A percentile compares a stretch with the other conserved stretches of the same genome.
These are phyloP conservation scores for Psilocybe cyanescens DNA, from an alignment of 768 basidiomycete species.

Conservation along the genomic window DNA sequence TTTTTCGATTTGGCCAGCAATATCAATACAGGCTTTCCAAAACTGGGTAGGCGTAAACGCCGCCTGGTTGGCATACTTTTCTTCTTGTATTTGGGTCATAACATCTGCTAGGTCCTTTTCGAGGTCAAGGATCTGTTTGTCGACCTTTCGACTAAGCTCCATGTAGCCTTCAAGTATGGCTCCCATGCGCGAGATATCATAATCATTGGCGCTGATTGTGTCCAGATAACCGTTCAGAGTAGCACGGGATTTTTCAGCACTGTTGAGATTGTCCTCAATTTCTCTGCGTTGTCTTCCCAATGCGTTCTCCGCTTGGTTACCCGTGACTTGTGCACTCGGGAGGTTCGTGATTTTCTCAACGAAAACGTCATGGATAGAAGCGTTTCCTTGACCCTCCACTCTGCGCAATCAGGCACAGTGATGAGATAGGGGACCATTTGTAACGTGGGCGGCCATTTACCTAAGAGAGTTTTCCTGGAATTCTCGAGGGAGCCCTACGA, in stretches of 20 bases:
- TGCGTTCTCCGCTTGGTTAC: background rate
- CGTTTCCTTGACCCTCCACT: conserved; percentile 46
- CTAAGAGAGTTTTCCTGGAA: conserved; percentile 42
- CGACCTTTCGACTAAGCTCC: background rate
- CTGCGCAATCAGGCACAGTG: conserved; percentile 21
- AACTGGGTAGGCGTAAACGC: background rate
- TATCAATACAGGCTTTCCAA: background rate
- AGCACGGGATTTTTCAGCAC: background rate
- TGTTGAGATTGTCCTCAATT: background rate
- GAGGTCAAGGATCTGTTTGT: background rate
- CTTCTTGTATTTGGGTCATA: background rate
- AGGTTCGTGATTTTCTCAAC: conserved; percentile 14
- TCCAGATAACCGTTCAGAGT: background rate
- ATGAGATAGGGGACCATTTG: background rate
- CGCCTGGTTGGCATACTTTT: background rate
- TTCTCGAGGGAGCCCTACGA: conserved; percentile 38
- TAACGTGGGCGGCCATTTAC: conserved; percentile 24
- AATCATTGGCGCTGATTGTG: background rate
- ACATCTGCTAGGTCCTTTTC: background rate
- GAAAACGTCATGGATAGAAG: conserved; percentile 49
- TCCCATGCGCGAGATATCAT: background rate
- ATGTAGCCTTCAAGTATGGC: background rate
- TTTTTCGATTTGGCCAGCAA: background rate
- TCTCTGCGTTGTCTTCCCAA: background rate
- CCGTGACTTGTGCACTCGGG: background rate